Percentiles rank a stretch among this genome's conserved stretches.
Evolutionary conservation across 1,139 yeast species (phyloP).

Genomic region (Yamadazyma sp.): DNA sequence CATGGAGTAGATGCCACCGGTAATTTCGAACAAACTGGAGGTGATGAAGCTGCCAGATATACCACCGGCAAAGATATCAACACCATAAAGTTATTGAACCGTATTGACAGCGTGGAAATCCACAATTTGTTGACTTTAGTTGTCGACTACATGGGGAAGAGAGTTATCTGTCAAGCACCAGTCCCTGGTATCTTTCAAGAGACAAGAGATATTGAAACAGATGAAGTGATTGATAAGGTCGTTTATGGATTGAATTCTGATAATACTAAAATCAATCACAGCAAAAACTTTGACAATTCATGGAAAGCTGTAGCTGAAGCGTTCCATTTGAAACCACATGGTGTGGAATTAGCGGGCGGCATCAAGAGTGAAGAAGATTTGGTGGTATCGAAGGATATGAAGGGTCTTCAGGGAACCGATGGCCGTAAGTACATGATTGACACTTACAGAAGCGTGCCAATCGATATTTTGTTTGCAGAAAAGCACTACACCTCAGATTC

Average conservation of each 20-base stretch:
- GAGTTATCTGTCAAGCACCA: conserved; percentile 91
- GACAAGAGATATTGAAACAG: conserved; percentile 26
- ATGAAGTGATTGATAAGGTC: conserved; percentile 46
- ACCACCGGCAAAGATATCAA: conserved; percentile 77
- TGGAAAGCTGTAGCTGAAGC: conserved; percentile 67
- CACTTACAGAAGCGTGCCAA: conserved; percentile 78
- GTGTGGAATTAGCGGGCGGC: conserved; percentile 41
- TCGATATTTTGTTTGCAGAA: conserved; percentile 76
- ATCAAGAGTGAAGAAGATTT: conserved; percentile 44
- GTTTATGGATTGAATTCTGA: conserved; percentile 77
- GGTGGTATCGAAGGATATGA: conserved; percentile 73
- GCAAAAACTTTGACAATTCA: conserved; percentile 51
- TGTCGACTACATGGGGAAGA: conserved; percentile 85
- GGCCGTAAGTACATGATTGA: conserved; percentile 84
- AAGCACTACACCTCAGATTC: conserved; percentile 41
- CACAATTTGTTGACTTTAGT: conserved; percentile 76
- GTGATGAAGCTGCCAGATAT: conserved; percentile 83
- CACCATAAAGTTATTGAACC: conserved; percentile 68
- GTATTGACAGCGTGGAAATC: conserved; percentile 63
- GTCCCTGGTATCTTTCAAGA: conserved; percentile 91
- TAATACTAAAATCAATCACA: conserved; percentile 46
- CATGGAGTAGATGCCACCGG: conserved; percentile 74
- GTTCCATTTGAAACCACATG: conserved; percentile 75
- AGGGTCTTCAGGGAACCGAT: conserved; percentile 85
- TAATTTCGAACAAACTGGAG: conserved; percentile 65